Conservation (phyloP, 306 rosid species). For the Cucumis melo region DNA sequence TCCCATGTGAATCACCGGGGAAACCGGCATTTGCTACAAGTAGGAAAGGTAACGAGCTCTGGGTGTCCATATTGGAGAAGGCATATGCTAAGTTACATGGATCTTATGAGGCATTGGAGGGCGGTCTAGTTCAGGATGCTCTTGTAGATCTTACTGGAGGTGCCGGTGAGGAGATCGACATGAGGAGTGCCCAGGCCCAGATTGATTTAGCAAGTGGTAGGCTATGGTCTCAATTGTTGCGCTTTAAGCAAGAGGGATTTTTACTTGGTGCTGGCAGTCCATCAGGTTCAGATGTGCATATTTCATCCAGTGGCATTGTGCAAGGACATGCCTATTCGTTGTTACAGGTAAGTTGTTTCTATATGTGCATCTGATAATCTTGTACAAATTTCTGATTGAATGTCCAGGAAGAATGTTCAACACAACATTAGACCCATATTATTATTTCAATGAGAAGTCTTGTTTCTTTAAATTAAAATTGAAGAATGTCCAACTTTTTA, state of each 20-base stretch:
- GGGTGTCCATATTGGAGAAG: constrained; percentile 99
- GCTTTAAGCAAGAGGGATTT: constrained; percentile 92
- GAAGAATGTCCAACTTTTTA: not conserved
- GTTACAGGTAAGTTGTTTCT: constrained; percentile 48
- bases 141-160: constrained; percentile 99
- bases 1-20: constrained; percentile 92
- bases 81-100: constrained; percentile 99
- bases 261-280: constrained; percentile 99
- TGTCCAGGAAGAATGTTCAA: not conserved
- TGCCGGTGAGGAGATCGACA: constrained; percentile 99
- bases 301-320: constrained; percentile 97
- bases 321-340: constrained; percentile 98
- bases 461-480: too few relatives aligned
- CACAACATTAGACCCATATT: too few relatives aligned
- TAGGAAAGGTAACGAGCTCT: constrained; percentile 78
- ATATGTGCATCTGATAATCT: not conserved
- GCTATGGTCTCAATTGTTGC: constrained; percentile 93
- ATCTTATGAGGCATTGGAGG: constrained; percentile 94
- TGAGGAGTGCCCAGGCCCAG: constrained; percentile 95
- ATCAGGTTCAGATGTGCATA: constrained; percentile 91
- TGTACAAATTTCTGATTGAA: not conserved
- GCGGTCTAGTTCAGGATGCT: constrained; percentile 99
- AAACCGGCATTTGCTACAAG: constrained; percentile 98
- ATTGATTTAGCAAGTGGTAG: constrained; percentile 99
- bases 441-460: too few relatives aligned